A percentile compares a stretch with the other conserved stretches of the same genome.
phyloP scores from a whole-genome alignment of 2,329 filamentous ascomycete genomes.

The Parafenestella ontariensis region DNA sequence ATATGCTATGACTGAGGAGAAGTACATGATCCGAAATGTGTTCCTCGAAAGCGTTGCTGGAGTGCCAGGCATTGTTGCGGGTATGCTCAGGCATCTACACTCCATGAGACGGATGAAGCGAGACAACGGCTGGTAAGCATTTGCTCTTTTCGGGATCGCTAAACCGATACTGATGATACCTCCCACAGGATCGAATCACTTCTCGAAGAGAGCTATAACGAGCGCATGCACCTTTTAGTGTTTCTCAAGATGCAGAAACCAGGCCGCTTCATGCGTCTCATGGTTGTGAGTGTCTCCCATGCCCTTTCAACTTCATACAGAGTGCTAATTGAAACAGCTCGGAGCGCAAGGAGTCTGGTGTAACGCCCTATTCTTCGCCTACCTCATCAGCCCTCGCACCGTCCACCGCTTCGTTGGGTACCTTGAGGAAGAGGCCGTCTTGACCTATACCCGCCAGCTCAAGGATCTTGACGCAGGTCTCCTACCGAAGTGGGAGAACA shows the following conservation, averaged over 20 bases:
- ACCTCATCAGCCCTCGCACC: constrained; percentile 84
- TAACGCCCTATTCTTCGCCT: constrained; percentile 89
- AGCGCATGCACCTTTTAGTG: constrained; percentile 89
- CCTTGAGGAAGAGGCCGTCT: constrained; percentile 94
- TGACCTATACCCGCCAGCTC: constrained; percentile 92
- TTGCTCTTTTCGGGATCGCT: background rate
- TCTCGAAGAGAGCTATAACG: constrained; percentile 89
- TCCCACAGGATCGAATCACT: constrained; percentile 82
- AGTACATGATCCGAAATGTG: constrained; percentile 89
- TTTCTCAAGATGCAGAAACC: constrained; percentile 92
- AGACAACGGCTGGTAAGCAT: constrained; percentile 82
- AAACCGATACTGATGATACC: constrained; percentile 4
- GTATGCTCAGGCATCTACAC: constrained; percentile 88
- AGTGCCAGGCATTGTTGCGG: constrained; percentile 95
- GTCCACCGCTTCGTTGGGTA: constrained; percentile 97
- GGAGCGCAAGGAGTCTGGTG: constrained; percentile 72
- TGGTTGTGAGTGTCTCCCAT: constrained; percentile 62
- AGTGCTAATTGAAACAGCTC: background rate
- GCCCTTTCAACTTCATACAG: background rate
- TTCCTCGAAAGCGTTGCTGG: constrained; percentile 95
- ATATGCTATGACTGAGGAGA: constrained; percentile 78
- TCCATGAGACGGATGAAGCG: constrained; percentile 85
- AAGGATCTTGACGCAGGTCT: constrained; percentile 85
- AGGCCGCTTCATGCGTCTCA: constrained; percentile 86
- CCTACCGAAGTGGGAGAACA: constrained; percentile 80